Base-by-base conservation (phyloP, 2,329 filamentous ascomycete species). In the Ceratocystis lukuohia region DNA sequence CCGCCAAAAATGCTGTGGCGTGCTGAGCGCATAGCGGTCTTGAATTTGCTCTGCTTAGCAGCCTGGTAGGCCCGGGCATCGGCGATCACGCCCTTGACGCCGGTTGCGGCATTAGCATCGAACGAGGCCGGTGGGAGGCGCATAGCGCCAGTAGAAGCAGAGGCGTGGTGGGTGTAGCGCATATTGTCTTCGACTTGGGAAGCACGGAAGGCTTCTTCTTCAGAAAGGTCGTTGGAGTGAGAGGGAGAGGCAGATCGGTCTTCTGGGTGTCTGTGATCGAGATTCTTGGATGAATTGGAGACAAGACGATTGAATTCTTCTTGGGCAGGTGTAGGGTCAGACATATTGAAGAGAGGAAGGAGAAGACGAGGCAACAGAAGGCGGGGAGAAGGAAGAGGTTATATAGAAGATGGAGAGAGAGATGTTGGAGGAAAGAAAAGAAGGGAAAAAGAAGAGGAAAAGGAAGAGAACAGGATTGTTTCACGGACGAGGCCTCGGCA, bases 61-160 rank as follows among this genome's bases (percentile, higher is more conserved):
- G 83, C 80, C 76, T 90, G 87, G 75, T 88, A 93, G 72, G 86
- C 85, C 72, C 88, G 82, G 46, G 89, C 89, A 73, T 94, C 89
- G 71, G 89, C 88, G 72, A 94, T 93, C 75, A 94, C 89, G 69
- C 89, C 89, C 78, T 93, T 93, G 70, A 91, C 89, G 61, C 89
- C 89, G 2, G 89, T 93, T 70, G 88, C 86, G 70, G 84, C 82
- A 67, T 87, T 86, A 65, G 79, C 84, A 74, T 89, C 84, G 72
- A 87, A 87, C 66, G 79, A 81, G 12, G 78, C 78, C 8, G 83
- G 84, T 15, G 84, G 84, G 68, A 88, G 82, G 72, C 80, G 82
- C 72, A 89, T 75, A 67, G 79, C 79, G 68, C 73, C 71, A 75
- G 69, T 72, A 69, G 71, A 77, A 65, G 80, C 79, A 75, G 74